Evolutionary conservation across 2,329 filamentous ascomycete species (phyloP), one percentile per base, ranked within the genome.

Genomic region (Aspergillus hiratsukae): DNA sequence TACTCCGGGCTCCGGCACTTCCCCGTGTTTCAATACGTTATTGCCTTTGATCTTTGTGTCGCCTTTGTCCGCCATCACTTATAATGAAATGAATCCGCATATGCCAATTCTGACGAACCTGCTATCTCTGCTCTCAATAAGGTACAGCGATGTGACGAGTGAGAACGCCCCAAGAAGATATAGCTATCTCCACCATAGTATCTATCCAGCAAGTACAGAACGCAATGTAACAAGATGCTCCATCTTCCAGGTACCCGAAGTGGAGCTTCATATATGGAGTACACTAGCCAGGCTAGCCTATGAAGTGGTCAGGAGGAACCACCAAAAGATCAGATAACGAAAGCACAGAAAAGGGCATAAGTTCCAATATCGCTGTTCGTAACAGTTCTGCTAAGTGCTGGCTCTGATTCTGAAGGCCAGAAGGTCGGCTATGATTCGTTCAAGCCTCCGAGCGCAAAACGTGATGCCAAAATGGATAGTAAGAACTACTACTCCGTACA

Each of bases 1-100:
- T 75, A 73, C 68, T 72, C 66, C 64, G 66, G 63, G 72, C 68
- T 72, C 66, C 64, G 64, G 63, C 71, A 64, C 70, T 72, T 69
- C 61, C 58, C 61, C 61, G 61, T 72, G 66, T 71, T 69, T 66
- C 55, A 67, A 59, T 69, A 67, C 66, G 59, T 67, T 66, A 64
- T 58, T 60, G 56, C 58, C 57, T 58, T 59, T 56, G 63, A 53
- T 48, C 49, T 54, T 49, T 58, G 59, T 45, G 51, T 49, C 35
- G 50, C 29, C 49, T 51, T 40, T 48, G 51, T 45, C 28, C 58
- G 53, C 48, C 52, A 49, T 57, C 45, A 56, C 52, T 53, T 60
- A 55, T 23, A 45, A 23, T 45, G 41, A 45, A 43, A 45, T 23
- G 41, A 23, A 23, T 45, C 2, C 21, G 14, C 21, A 27, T 46